Base-by-base conservation (phyloP, 2,329 filamentous ascomycete species). In the Orbilia brochopaga region DNA sequence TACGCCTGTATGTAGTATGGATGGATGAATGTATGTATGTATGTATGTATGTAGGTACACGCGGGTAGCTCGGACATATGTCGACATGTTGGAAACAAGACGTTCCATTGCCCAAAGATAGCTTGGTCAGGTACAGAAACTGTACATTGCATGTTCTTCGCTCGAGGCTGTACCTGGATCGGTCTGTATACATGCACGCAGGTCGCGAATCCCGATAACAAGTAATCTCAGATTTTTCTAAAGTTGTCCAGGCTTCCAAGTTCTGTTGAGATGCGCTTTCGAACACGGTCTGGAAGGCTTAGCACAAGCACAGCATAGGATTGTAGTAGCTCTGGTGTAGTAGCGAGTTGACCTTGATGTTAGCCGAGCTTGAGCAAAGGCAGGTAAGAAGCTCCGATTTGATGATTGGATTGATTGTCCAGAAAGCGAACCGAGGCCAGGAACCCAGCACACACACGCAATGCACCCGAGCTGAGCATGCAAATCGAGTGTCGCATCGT, bases 401-500 rank as follows among this genome's bases (percentile, higher is more conserved):
- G n/a, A n/a, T n/a, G n/a, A n/a, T n/a, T n/a, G n/a, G n/a, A n/a
- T 32, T 61, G 60, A 63, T 65, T 56, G 50, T 60, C 55, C 17
- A 27, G 55, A 64, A 61, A 60, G 13, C 13, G 11, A 21, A 48
- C 27, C 60, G 50, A 53, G 60, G 40, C 46, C 53, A 57, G 61
- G 61, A 46, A 53, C 58, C 51, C 54, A 51, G 8, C 8, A 8
- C 27, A 32, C 8, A 8, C 8, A 32, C 27, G 27, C 27, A 32
- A 32, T 32, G 27, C 8, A 8, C 27, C 27, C 8, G 27, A 32
- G 46, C 42, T 27, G 48, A 53, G 52, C 65, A n/a, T n/a, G n/a
- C n/a, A n/a, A 52, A 23, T 35, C 24, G 50, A 53, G 53, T 48
- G 50, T 64, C 60, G 60, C 54, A 70, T 46, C 55, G 52, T 48